Percentiles rank a stretch among this genome's conserved stretches.
Evolutionary conservation across 345 rosid species (phyloP).

Genomic region (Kernera saxatilis): DNA sequence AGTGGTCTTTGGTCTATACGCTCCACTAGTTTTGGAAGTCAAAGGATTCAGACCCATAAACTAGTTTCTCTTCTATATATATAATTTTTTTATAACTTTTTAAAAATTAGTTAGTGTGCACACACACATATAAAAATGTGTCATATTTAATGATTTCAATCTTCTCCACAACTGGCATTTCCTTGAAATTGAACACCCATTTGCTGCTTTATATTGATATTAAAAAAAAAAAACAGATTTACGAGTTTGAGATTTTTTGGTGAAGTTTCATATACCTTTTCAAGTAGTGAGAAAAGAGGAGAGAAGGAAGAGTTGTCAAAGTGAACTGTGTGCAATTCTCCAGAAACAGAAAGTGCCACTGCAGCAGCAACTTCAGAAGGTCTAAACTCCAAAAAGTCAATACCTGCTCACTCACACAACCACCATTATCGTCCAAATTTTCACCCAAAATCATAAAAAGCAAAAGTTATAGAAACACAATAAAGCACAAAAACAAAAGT

Average conservation of each 20-base stretch:
- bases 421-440: conserved; percentile 23
- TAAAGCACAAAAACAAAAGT: conserved; percentile 17
- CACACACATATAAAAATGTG: not conserved
- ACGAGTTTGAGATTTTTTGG: conserved; percentile 20
- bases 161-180: conserved; percentile 20
- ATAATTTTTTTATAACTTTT: not conserved
- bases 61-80: not conserved
- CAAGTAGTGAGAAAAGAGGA: conserved; percentile 29
- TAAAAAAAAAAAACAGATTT: not conserved
- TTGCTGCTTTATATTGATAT: not conserved
- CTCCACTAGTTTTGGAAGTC: conserved; percentile 33
- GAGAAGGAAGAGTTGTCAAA: conserved; percentile 27
- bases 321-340: conserved; percentile 14
- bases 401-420: conserved; percentile 45
- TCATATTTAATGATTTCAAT: conserved; percentile 12
- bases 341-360: conserved; percentile 61
- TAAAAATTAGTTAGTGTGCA: conserved; percentile 11
- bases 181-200: conserved; percentile 4
- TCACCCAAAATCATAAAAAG: conserved; percentile 14
- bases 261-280: conserved; percentile 24
- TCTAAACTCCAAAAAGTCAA: conserved; percentile 78
- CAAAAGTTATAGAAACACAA: not conserved
- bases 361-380: conserved; percentile 82
- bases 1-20: conserved; percentile 26
- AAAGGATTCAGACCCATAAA: conserved; percentile 29